Conservation (phyloP, 805 yeast genomes). For the Kazachstania kunashirensis region DNA sequence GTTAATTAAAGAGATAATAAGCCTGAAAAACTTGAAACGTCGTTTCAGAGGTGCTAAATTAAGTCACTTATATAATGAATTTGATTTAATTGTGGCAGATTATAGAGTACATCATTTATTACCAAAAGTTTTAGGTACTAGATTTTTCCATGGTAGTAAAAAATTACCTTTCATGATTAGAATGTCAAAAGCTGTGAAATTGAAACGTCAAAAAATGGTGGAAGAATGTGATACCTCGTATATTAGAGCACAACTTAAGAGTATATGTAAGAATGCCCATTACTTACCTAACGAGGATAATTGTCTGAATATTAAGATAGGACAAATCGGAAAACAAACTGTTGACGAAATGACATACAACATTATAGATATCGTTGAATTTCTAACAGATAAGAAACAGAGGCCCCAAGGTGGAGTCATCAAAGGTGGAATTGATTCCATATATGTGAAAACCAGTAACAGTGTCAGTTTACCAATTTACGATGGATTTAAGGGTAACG, state of each 20-base stretch:
- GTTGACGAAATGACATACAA: slow-evolving; percentile 21
- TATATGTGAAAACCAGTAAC: slow-evolving; percentile 56
- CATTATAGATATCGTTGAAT: slow-evolving; percentile 32
- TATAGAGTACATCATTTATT: slow-evolving; percentile 53
- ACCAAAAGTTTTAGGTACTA: slow-evolving; percentile 48
- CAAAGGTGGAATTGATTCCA: slow-evolving; percentile 37
- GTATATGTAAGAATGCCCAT: slow-evolving; percentile 53
- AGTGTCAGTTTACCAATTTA: slow-evolving; percentile 57
- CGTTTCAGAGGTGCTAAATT: slow-evolving; percentile 37
- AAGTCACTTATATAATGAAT: slow-evolving; percentile 45
- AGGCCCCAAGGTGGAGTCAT: slow-evolving; percentile 54
- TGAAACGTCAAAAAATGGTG: slow-evolving; percentile 36
- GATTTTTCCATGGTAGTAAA: slow-evolving; percentile 53
- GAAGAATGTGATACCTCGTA: slow-evolving; percentile 58
- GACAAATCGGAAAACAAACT: slow-evolving; percentile 29
- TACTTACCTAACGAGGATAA: slow-evolving; percentile 56
- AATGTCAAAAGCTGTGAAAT: slow-evolving; percentile 34
- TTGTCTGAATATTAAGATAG: slow-evolving; percentile 51
- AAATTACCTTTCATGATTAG: slow-evolving; percentile 61
- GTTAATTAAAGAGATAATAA: slow-evolving; percentile 48
- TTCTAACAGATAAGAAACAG: slow-evolving; percentile 36
- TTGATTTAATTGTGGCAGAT: slow-evolving; percentile 62
- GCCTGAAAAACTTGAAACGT: slow-evolving; percentile 47
- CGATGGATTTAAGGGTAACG: not conserved
- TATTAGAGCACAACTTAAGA: slow-evolving; percentile 53